phyloP scores from a whole-genome alignment of 1,139 yeast genomes.

The Blastobotrys raffinosifermentans region DNA sequence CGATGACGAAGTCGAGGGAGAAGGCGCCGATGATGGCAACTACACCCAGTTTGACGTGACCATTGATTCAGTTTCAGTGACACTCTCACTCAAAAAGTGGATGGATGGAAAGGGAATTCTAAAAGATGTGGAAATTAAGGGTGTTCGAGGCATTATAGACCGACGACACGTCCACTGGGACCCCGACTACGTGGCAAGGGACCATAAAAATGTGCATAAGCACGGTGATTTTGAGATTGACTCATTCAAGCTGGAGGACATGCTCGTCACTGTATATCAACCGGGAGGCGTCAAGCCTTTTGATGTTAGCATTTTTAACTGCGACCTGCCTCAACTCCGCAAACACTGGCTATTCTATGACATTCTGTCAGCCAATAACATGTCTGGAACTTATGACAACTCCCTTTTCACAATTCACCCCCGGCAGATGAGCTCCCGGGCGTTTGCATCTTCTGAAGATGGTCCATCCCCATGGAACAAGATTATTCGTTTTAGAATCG shows the following conservation, averaged over 20 bases:
- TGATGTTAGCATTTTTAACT: constrained; percentile 77
- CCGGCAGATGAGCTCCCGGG: constrained; percentile 40
- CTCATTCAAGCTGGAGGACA: constrained; percentile 75
- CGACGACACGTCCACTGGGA: constrained; percentile 83
- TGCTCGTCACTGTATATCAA: constrained; percentile 71
- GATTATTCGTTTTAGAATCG: constrained; percentile 76
- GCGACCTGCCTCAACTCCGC: constrained; percentile 71
- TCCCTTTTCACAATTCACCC: constrained; percentile 88
- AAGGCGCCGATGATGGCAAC: constrained; percentile 73
- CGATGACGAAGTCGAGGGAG: constrained; percentile 28
- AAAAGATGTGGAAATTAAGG: constrained; percentile 74
- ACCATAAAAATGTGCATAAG: constrained; percentile 62
- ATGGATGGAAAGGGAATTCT: constrained; percentile 83
- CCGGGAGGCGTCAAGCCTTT: constrained; percentile 76
- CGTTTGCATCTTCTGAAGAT: constrained; percentile 29
- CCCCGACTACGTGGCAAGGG: constrained; percentile 74
- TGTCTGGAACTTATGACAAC: constrained; percentile 90
- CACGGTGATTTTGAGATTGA: constrained; percentile 95
- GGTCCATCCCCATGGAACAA: constrained; percentile 44
- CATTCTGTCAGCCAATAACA: constrained; percentile 71
- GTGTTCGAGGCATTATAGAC: constrained; percentile 87
- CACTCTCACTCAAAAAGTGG: constrained; percentile 81
- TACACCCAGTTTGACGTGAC: constrained; percentile 93
- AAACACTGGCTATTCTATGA: constrained; percentile 94
- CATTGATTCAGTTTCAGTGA: constrained; percentile 76